Percentiles rank a stretch among this genome's conserved stretches.
Evolutionary conservation across 176 grass and related monocot genomes (phyloP).

Genomic region (Carex scoparia): DNA sequence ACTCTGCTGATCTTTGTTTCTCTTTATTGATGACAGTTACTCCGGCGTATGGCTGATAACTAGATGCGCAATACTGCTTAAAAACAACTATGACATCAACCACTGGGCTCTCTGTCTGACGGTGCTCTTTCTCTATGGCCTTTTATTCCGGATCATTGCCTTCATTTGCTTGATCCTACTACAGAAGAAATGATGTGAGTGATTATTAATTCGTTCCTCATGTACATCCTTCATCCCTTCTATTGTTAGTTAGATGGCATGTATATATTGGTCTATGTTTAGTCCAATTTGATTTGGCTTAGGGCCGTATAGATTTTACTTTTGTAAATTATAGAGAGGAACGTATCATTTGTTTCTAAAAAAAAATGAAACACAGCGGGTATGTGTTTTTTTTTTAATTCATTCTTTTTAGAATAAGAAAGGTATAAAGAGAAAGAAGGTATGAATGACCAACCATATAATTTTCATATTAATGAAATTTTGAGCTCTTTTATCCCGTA

Average conservation of each 20-base stretch:
- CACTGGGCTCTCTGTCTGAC: conserved; percentile 59
- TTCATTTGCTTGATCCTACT: conserved; percentile 67
- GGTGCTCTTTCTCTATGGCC: conserved; percentile 71
- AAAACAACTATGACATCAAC: conserved; percentile 50
- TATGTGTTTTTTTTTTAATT: no score
- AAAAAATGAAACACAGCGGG: no score
- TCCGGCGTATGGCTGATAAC: conserved; percentile 96
- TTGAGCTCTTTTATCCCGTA: no score
- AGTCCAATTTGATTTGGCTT: neutral
- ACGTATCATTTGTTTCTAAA: no score
- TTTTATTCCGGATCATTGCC: conserved; percentile 71
- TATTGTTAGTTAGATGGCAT: conserved; percentile 2
- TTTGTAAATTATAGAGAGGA: no score
- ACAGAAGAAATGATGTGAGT: conserved; percentile 51
- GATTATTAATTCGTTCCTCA: neutral
- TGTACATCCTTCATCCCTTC: conserved; percentile 22
- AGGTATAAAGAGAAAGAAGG: no score
- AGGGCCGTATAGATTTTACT: neutral
- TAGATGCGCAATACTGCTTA: conserved; percentile 52
- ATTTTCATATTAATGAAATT: no score
- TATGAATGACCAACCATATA: no score
- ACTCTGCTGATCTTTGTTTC: neutral
- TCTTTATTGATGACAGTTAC: conserved; percentile 43
- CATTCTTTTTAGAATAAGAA: no score
- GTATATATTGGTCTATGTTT: neutral